Base-by-base conservation (phyloP, 768 basidiomycete species). In the Termitomyces eurrhizus region DNA sequence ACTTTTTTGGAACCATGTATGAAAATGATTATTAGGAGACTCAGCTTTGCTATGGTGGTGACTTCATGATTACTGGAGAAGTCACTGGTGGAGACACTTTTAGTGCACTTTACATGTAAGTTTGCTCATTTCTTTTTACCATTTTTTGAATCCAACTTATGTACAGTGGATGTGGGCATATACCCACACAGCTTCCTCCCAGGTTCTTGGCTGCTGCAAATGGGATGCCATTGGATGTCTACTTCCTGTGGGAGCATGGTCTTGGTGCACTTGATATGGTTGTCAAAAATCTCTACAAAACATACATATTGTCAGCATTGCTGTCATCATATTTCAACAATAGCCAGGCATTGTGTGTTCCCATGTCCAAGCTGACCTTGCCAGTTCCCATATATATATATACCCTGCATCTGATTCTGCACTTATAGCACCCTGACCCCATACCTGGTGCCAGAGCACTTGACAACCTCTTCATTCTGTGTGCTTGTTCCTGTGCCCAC, bases 1-100 rank as follows among this genome's bases (percentile, higher is more conserved):
- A 96, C 77, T 95, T 78, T 73, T 97, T 94, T 70, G 79, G 78
- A 32, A 85, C 92, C 26, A 79, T 82, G 70, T 93, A 78, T 73
- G 95, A 97, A 72, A 84, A 80, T 68, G 95, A 96, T 75, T 88
- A 86, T 77, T 79, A 89, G 62, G 95, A 96, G 73, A 93, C 92
- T 0, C 92, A 95, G 68, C 81, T 96, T 18, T 87, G 95, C 46
- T 90, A 83, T 63, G 95, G 95, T 57, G 95, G 95, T 56, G 95
- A 97, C 72, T 81, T 94, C 67, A 85, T 86, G 74, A 94, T 97
- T 65, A 78, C 92, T 1, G 95, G 95, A 49, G 95, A 97, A 77
- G 91, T 97, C 52, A 97, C 95, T 8, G 95, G 94, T 78, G 95
- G 94, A 59, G 88, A 97, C 73, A 87, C 85, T 1, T 96, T 96